A percentile compares a stretch with the other conserved stretches of the same genome.
Evolutionary conservation across 257 asterid genomes (phyloP).

Genomic region (Forsythia suspensa): DNA sequence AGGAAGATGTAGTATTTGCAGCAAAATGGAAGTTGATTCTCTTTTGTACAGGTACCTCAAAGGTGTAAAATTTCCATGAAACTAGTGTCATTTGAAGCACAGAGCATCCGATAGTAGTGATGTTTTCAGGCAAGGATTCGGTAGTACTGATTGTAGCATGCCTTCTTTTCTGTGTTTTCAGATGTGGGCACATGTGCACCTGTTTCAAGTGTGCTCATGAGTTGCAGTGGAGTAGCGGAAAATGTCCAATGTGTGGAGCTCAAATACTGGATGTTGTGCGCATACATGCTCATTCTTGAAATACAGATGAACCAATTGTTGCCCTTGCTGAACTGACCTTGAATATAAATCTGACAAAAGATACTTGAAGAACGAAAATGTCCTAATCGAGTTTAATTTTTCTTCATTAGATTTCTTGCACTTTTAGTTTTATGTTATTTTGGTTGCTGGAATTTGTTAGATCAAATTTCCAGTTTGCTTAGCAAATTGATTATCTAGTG

Average conservation of each 20-base stretch:
- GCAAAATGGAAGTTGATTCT: slow-evolving; percentile 63
- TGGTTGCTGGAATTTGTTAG: background rate
- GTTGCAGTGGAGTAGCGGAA: slow-evolving; percentile 64
- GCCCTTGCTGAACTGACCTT: slow-evolving; percentile 14
- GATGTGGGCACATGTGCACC: slow-evolving; percentile 97
- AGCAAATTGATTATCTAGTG: background rate
- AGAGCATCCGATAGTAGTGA: background rate
- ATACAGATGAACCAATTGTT: slow-evolving; percentile 33
- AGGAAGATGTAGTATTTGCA: slow-evolving; percentile 67
- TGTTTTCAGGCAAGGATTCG: background rate
- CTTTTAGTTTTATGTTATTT: background rate
- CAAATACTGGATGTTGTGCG: slow-evolving; percentile 74
- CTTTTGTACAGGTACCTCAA: slow-evolving; percentile 69
- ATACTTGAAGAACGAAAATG: background rate
- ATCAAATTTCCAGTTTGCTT: background rate
- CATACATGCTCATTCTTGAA: slow-evolving; percentile 40
- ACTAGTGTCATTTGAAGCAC: background rate
- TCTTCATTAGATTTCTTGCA: background rate
- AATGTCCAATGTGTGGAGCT: slow-evolving; percentile 78
- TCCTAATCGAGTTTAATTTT: background rate
- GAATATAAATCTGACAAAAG: background rate
- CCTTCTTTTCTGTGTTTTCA: slow-evolving; percentile 20
- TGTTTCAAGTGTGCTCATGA: slow-evolving; percentile 79
- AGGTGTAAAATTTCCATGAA: background rate
- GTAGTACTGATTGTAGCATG: background rate